phyloP scores from a whole-genome alignment of 768 basidiomycete species.

The Lentinula raphanica region DNA sequence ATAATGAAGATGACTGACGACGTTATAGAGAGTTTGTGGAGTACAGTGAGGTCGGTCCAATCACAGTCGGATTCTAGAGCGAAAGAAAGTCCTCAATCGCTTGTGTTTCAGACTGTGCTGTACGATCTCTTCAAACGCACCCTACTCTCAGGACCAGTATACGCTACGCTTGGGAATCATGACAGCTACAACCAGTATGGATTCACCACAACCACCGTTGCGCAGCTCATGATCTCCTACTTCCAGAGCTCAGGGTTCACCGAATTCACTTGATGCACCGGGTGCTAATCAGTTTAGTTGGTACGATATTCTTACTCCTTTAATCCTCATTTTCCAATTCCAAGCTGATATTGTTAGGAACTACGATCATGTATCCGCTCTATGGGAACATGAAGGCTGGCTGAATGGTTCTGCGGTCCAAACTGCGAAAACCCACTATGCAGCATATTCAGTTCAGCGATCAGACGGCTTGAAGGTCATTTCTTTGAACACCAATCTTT shows the following conservation, averaged over 20 bases:
- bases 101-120: conserved; percentile 42
- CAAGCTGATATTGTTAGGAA: conserved; percentile 40
- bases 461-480: conserved; percentile 65
- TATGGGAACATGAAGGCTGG: conserved; percentile 74
- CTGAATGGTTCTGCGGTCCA: conserved; percentile 50
- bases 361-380: conserved; percentile 65
- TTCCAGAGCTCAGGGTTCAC: conserved; percentile 57
- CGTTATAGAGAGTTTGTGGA: conserved; percentile 45
- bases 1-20: neutral
- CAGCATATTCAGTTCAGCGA: conserved; percentile 67
- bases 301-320: conserved; percentile 24
- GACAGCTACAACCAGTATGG: conserved; percentile 65
- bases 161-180: conserved; percentile 73
- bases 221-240: neutral
- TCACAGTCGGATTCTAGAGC: neutral
- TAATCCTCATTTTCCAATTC: neutral
- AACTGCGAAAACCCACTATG: conserved; percentile 62
- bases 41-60: conserved; percentile 53
- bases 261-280: conserved; percentile 47
- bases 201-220: neutral
- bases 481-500: conserved; percentile 72
- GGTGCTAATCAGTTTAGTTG: conserved; percentile 63
- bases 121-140: conserved; percentile 62
- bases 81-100: neutral
- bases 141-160: conserved; percentile 66